Conservation (phyloP, 768 basidiomycete species). For the Pleurotus tuber-regium region DNA sequence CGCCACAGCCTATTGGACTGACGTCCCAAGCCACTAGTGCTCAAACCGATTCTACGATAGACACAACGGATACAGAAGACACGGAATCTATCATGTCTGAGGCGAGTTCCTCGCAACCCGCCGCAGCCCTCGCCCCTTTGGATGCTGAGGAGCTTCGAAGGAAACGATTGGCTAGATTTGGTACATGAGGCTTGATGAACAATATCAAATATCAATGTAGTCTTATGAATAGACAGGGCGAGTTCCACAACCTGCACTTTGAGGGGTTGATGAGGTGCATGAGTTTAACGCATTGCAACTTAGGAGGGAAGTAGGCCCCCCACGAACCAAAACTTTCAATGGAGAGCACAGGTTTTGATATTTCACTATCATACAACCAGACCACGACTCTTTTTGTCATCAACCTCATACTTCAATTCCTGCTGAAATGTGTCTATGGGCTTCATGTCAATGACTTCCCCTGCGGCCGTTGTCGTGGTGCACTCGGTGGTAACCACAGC, state of each 20-base stretch:
- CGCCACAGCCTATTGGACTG: too few relatives aligned
- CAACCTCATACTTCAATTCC: background rate
- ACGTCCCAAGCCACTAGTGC: background rate
- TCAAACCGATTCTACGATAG: background rate
- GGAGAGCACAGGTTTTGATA: too few relatives aligned
- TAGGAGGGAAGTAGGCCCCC: too few relatives aligned
- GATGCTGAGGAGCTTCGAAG: conserved; percentile 67
- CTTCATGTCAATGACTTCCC: conserved; percentile 7
- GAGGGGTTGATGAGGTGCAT: too few relatives aligned
- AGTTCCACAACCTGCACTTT: too few relatives aligned
- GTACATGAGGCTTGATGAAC: conserved; percentile 26
- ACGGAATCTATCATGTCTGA: conserved; percentile 37
- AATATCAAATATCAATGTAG: too few relatives aligned
- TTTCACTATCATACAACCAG: background rate
- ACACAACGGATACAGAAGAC: conserved; percentile 23
- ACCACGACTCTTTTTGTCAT: background rate
- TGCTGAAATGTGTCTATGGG: background rate
- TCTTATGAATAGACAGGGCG: too few relatives aligned
- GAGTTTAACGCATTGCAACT: too few relatives aligned
- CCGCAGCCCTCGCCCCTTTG: conserved; percentile 31
- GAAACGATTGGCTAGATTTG: conserved; percentile 65
- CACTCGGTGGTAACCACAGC: conserved; percentile 1
- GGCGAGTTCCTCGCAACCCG: conserved; percentile 24
- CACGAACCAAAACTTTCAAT: too few relatives aligned
- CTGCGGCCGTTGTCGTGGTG: background rate